Evolutionary conservation across 352 stramenopile species (phyloP).

Genomic region (Pythium rishiriense): DNA sequence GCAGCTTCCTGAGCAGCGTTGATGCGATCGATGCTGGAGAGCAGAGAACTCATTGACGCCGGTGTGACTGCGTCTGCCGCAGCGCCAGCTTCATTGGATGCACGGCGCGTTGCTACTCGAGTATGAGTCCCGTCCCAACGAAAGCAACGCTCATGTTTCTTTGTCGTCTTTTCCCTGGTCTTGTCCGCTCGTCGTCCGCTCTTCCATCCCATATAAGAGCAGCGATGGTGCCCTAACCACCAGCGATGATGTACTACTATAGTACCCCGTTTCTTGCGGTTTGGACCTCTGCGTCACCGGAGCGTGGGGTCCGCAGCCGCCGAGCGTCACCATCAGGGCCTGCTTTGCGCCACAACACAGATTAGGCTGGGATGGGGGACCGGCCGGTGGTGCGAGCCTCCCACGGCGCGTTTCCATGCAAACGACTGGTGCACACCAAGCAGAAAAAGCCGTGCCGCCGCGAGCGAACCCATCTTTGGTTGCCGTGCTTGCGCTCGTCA

Average conservation of each 20-base stretch:
- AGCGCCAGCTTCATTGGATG: neutral
- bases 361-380: neutral
- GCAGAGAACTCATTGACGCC: conserved; percentile 12
- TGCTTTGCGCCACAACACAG: conserved; percentile 16
- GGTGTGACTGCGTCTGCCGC: neutral
- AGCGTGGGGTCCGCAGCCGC: conserved; percentile 5
- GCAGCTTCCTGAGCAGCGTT: conserved; percentile 40
- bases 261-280: neutral
- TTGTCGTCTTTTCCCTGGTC: neutral
- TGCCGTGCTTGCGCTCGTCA: neutral
- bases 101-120: neutral
- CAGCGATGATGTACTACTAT: no score
- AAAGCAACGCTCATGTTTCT: neutral
- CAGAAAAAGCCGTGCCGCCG: conserved; percentile 23
- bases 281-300: conserved; percentile 6
- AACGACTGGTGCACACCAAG: conserved; percentile 33
- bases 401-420: conserved; percentile 17
- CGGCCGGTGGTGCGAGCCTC: conserved; percentile 13
- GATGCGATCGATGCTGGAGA: conserved; percentile 40
- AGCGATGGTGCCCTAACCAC: no score
- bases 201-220: no score
- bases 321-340: neutral
- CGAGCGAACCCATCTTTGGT: conserved; percentile 19
- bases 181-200: no score
- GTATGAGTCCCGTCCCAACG: neutral